Evolutionary conservation across 345 rosid species (phyloP), one percentile per base, ranked within the genome.

Genomic region (Lenwebbia sp.): DNA sequence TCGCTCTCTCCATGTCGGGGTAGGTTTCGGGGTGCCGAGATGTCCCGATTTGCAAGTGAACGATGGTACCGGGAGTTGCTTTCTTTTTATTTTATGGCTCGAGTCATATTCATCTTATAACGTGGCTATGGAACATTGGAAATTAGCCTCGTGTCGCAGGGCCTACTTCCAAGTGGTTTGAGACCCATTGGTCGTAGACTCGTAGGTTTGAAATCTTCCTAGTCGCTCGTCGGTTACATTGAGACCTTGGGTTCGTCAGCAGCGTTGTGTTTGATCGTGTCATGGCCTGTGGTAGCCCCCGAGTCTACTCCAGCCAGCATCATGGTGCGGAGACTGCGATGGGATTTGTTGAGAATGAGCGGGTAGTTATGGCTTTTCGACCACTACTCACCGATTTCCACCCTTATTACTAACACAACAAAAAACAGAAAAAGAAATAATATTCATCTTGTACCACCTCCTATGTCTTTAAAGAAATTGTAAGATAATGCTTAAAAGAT

Each of bases 11-110:
- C 30, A 2, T 0, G 21, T 28, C 0, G 0, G 11, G 3, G 21
- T 8, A 17, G 76, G 33, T 62, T 28, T 19, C 11, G 5, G 15
- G 1, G 33, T 30, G 12, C 1, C 41, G 21, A 65, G 10, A 33
- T 17, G 5, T 33, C 7, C 0, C 1, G 25, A 65, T 2, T 15
- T 2, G 1, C 6, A 23, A 65, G 3, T 3, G 1, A 0, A 15
- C 8, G 41, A 3, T 1, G 22, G 0, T 28, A 15, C 2, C 0
- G 3, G 30, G 2, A 57, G 4, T 10, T 56, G 13, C 19, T 52
- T 15, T 5, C 19, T 52, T 15, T 6, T 52, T 52, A 19, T 13
- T 52, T 14, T 4, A 8, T n/a, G 4, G 4, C 12, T n/a, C 33
- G 4, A 6, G n/a, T n/a, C n/a, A n/a, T n/a, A n/a, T n/a, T n/a